Base-by-base conservation (phyloP, 495 filamentous ascomycete species). In the Cenococcum geophilum region DNA sequence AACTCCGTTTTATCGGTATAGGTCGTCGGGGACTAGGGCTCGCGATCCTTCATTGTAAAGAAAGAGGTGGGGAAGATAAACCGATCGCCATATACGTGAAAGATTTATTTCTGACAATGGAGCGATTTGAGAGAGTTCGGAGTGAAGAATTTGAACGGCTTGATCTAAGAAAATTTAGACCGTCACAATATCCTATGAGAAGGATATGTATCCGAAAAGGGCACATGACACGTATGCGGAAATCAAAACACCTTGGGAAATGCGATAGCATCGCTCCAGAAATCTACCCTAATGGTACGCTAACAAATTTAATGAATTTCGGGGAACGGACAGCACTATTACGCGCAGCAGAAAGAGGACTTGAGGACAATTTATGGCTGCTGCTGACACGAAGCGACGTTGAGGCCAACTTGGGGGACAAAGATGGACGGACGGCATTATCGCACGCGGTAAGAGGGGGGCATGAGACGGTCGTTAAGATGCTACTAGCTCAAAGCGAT, bases 11-110 rank as follows among this genome's bases (percentile, higher is more conserved):
- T 23, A 52, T 52, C 4, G 40, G 49, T 23, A 52, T 5, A 22
- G 49, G 20, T 34, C 14, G 11, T 52, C 25, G 20, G n/a, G 20
- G 14, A 14, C 25, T 52, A 52, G 49, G 20, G 12, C 20, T 34
- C 23, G 36, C 36, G 40, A 57, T 57, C 54, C 54, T 57, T 57
- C 14, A 42, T 57, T 57, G 36, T 42, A 36, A 57, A 57, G 54
- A 57, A 42, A 42, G 34, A 57, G 35, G 36, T 42, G 36, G 27
- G 18, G 35, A 57, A 57, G 34, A 57, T 42, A 40, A 42, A 21
- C 23, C 5, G 36, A 57, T 57, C 18, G 36, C 54, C 10, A 57
- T 57, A 4, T 57, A 57, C 36, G 36, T 57, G 36, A 57, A 20
- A 42, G 54, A 57, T 45, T 45, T 45, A 18, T 45, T 18, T 45